Conservation (phyloP, 352 stramenopile species). For the Pythium phragmitis region DNA sequence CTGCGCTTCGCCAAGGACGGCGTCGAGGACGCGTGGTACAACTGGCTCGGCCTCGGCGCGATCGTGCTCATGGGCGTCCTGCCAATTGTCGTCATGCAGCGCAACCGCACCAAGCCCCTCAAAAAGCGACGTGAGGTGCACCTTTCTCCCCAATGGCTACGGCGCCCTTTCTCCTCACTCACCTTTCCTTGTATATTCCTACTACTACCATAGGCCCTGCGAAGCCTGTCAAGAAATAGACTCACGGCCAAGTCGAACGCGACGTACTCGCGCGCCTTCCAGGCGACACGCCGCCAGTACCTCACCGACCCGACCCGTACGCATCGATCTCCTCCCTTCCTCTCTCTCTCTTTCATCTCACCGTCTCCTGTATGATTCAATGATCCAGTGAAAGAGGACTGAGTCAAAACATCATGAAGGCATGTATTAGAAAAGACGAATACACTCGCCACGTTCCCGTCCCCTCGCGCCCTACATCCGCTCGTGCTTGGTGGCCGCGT, state of each 20-base stretch:
- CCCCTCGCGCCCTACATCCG: slow-evolving; percentile 18
- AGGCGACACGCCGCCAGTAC: slow-evolving; percentile 50
- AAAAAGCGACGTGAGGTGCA: slow-evolving; percentile 76
- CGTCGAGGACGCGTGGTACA: slow-evolving; percentile 69
- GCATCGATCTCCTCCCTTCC: neutral
- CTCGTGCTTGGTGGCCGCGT: slow-evolving; percentile 36
- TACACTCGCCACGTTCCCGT: slow-evolving; percentile 25
- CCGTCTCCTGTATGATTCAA: neutral
- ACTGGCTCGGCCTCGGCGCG: slow-evolving; percentile 64
- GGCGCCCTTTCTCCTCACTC: neutral
- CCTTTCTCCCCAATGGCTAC: neutral
- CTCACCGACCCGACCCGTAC: slow-evolving; percentile 37
- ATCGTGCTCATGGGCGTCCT: slow-evolving; percentile 52
- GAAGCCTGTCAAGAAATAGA: slow-evolving; percentile 77
- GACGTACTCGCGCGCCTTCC: slow-evolving; percentile 46
- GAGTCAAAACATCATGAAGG: neutral
- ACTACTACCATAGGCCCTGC: slow-evolving; percentile 36
- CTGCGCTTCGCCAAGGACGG: slow-evolving; percentile 62
- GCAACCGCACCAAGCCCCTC: slow-evolving; percentile 64
- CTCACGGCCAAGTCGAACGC: slow-evolving; percentile 51
- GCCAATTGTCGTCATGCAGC: slow-evolving; percentile 72
- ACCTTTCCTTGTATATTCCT: neutral
- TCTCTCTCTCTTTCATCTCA: neutral
- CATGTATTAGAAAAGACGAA: neutral
- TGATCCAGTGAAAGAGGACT: slow-evolving; percentile 21